Conservation (phyloP, 805 yeast genomes). For the Saccharomycopsis javanensis region DNA sequence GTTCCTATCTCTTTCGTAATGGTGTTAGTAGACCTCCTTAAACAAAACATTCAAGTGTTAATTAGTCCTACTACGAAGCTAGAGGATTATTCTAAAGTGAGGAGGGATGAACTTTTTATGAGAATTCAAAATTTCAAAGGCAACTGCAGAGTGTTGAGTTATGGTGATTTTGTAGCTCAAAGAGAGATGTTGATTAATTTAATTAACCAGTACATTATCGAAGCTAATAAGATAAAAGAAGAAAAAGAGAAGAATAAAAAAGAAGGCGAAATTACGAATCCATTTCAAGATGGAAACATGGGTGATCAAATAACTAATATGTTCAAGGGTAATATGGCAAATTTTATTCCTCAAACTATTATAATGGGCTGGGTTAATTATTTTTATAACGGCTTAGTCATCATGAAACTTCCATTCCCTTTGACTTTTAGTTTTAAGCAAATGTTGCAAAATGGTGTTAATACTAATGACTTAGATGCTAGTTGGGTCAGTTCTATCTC, state of each 20-base stretch:
- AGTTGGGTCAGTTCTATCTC: constrained; percentile 90
- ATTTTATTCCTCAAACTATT: constrained; percentile 82
- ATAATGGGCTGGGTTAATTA: constrained; percentile 95
- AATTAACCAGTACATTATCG: constrained; percentile 32
- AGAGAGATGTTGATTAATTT: constrained; percentile 38
- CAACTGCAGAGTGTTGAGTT: constrained; percentile 44
- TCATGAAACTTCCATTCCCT: constrained; percentile 86
- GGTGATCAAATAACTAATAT: constrained; percentile 66
- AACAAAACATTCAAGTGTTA: constrained; percentile 57
- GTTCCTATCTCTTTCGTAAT: constrained; percentile 83
- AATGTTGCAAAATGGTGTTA: constrained; percentile 84
- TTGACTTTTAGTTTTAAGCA: constrained; percentile 81
- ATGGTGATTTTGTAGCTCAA: constrained; percentile 43
- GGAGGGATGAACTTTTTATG: constrained; percentile 55
- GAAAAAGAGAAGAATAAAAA: constrained; percentile 27
- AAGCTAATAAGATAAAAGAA: constrained; percentile 46
- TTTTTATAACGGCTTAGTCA: constrained; percentile 84
- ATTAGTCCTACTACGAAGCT: constrained; percentile 50
- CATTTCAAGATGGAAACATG: constrained; percentile 60
- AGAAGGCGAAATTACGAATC: constrained; percentile 33
- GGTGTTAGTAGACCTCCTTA: constrained; percentile 75
- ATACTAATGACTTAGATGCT: constrained; percentile 76
- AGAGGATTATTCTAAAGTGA: constrained; percentile 39
- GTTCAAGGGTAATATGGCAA: constrained; percentile 75
- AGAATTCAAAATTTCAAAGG: constrained; percentile 49